Evolutionary conservation across 345 rosid species (phyloP).

Genomic region (Arabidopsis suecica): DNA sequence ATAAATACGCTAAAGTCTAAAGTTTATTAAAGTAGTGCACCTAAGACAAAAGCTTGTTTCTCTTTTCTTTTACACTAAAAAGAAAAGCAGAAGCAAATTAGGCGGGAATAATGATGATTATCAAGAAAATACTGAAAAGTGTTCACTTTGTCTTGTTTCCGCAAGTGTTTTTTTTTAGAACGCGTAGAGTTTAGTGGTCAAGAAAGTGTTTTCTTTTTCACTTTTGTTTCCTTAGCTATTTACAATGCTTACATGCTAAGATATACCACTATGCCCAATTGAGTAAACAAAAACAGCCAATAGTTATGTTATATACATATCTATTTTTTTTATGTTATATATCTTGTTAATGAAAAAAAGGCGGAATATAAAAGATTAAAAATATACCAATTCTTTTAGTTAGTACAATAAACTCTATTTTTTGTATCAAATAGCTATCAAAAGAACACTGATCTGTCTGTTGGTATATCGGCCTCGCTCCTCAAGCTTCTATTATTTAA

Average conservation of each 20-base stretch:
- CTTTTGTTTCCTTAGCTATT: conserved; percentile 27
- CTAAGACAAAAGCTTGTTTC: conserved; percentile 40
- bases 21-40: conserved; percentile 19
- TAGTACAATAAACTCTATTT: too few species aligned
- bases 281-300: background rate
- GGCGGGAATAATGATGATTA: conserved; percentile 23
- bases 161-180: conserved; percentile 1
- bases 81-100: conserved; percentile 6
- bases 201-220: conserved; percentile 35
- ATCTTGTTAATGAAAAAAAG: background rate
- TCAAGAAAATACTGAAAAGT: conserved; percentile 31
- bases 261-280: background rate
- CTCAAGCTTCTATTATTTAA: too few species aligned
- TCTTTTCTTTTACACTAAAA: background rate
- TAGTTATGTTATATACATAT: background rate
- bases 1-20: conserved; percentile 31
- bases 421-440: too few species aligned
- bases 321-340: background rate
- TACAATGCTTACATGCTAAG: conserved; percentile 44
- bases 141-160: conserved; percentile 20
- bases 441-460: too few species aligned
- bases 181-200: conserved; percentile 40
- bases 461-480: too few species aligned
- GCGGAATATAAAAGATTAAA: too few species aligned
- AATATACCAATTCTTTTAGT: too few species aligned